These are phyloP conservation scores for Ophiognomonia clavigignenti-juglandacearum DNA, from an alignment of 2,329 filamentous ascomycete genomes.

Conservation along the genomic window DNA sequence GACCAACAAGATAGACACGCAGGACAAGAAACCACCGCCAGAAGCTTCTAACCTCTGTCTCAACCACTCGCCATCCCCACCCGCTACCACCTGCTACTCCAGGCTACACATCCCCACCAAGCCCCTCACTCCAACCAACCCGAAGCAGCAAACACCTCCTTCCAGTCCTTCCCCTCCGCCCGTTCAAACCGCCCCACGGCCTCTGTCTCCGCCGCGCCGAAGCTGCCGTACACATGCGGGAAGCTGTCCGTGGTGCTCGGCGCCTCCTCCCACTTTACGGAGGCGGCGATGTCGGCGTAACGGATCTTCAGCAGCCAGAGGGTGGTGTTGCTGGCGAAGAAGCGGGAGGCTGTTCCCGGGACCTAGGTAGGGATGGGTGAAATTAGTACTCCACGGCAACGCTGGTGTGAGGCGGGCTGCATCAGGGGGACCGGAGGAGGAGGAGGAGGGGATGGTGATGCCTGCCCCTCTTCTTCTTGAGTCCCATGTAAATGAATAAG, in stretches of 20 bases:
- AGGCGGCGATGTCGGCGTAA: slow-evolving; percentile 36
- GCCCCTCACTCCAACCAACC: slow-evolving; percentile 35
- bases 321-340: slow-evolving; percentile 33
- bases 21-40: background rate
- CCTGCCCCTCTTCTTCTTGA: no score
- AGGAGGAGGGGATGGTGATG: no score
- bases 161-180: slow-evolving; percentile 40
- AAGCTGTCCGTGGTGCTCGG: slow-evolving; percentile 38
- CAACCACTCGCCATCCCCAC: background rate
- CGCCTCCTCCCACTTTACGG: slow-evolving; percentile 49
- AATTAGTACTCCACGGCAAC: no score
- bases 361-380: slow-evolving; percentile 28
- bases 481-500: no score
- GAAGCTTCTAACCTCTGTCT: background rate
- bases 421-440: no score
- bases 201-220: slow-evolving; percentile 48
- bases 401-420: no score
- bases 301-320: slow-evolving; percentile 52
- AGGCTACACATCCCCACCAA: background rate
- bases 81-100: no score
- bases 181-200: slow-evolving; percentile 41
- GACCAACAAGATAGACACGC: background rate
- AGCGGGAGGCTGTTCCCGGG: slow-evolving; percentile 38
- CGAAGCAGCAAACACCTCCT: slow-evolving; percentile 33
- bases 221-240: slow-evolving; percentile 55